Evolutionary conservation across 345 rosid species (phyloP).

Genomic region (Mangifera indica): DNA sequence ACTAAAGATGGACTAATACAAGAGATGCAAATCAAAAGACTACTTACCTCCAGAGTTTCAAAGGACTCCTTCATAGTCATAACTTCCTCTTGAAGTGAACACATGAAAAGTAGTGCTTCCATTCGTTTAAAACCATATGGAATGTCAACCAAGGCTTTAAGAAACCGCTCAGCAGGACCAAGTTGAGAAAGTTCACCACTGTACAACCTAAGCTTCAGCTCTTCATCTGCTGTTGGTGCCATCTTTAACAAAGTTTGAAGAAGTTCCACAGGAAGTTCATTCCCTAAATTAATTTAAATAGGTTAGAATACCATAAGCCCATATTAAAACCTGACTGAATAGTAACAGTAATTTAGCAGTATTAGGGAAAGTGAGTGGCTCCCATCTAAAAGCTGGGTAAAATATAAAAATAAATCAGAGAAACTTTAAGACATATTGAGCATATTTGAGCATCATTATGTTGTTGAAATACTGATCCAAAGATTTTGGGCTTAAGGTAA

Average conservation of each 20-base stretch:
- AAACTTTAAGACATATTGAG: too few relatives aligned
- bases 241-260: slow-evolving; percentile 83
- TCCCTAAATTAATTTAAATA: slow-evolving; percentile 54
- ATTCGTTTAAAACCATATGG: slow-evolving; percentile 87
- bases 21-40: slow-evolving; percentile 18
- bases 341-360: not conserved
- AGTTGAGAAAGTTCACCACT: slow-evolving; percentile 72
- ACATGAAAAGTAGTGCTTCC: slow-evolving; percentile 86
- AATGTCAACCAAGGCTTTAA: slow-evolving; percentile 74
- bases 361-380: too few relatives aligned
- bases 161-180: slow-evolving; percentile 92
- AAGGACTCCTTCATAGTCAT: slow-evolving; percentile 65
- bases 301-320: slow-evolving; percentile 23
- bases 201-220: slow-evolving; percentile 88
- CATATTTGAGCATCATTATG: too few relatives aligned
- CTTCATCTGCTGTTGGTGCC: slow-evolving; percentile 96
- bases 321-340: slow-evolving; percentile 14
- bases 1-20: slow-evolving; percentile 9
- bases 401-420: too few relatives aligned
- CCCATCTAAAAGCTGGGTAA: too few relatives aligned
- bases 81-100: slow-evolving; percentile 81
- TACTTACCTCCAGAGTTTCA: slow-evolving; percentile 69
- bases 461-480: too few relatives aligned
- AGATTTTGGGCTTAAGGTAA: not conserved
- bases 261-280: slow-evolving; percentile 87